Evolutionary conservation across 495 filamentous ascomycete species (phyloP), one percentile per base, ranked within the genome.

Genomic region (Podospora appendiculata): DNA sequence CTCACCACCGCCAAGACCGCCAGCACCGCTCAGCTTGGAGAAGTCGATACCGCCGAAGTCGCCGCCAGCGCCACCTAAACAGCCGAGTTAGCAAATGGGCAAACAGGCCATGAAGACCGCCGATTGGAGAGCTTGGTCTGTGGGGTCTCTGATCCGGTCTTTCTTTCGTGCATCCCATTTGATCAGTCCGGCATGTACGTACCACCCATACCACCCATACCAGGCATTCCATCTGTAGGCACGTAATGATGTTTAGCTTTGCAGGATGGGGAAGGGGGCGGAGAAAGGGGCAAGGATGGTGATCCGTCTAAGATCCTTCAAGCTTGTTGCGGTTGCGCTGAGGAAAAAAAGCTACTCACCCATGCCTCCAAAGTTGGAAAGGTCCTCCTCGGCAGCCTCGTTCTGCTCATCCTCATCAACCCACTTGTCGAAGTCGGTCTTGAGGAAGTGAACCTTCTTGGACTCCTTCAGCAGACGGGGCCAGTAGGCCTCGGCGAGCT

Each of bases 351-450:
- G 32, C 16, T 51, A 71, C 74, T 58, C 60, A 80, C 71, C 78
- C 71, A 76, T 72, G 43, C 78, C 63, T 35, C 81, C 86, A 62
- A 87, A 79, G 55, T 84, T 82, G 55, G 79, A 85, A 67, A 92
- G 83, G 65, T 95, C 89, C 34, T 96, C 90, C 38, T 96, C 92
- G 18, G 78, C 72, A 14, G 74, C 84, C 62, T 86, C 89, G 62
- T 96, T 87, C 75, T 98, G 93, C 79, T 98, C 93, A 69, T 98
- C 93, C 82, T 97, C 93, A 68, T 97, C 94, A 59, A 98, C 90
- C 94, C 94, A 98, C 90, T 97, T 97, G 73, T 96, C 89, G 62
- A 98, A 98, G 70, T 98, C 86, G 59, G 93, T 98, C 88, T 95
- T 96, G 63, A 98, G 70, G 83, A 93, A 98, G 76, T 97, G 93